Evolutionary conservation across 495 filamentous ascomycete species (phyloP), one percentile per base, ranked within the genome.

Genomic region (Penicillium simplicissimum): DNA sequence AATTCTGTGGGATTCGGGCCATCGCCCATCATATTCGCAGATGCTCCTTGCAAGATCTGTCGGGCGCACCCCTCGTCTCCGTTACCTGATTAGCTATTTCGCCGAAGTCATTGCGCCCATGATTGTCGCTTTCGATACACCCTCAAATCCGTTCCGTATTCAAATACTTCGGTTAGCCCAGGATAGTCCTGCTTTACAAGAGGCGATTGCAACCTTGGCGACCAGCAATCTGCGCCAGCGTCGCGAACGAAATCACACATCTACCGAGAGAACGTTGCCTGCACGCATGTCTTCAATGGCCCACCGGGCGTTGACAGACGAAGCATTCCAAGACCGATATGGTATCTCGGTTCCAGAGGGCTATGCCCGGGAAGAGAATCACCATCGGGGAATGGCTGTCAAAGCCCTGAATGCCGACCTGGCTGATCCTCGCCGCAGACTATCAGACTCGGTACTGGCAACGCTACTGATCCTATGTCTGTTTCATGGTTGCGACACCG

Each of bases 401-500:
- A 87, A 88, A 48, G 82, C 90, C 14, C 81, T 97, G 52, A 96
- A 98, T 68, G 79, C 85, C 58, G 88, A 96, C 73, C 81, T 98
- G 38, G 87, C 89, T 40, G 87, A 96, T 72, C 82, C 88, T 7
- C 77, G 80, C 9, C 84, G 85, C 66, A 87, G 92, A 2, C 84
- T 86, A 52, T 89, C 95, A 62, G 95, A 97, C 70, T 94, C 92
- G 2, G 92, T 94, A 2, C 76, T 97, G 31, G 94, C 92, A 13
- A 97, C 93, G 4, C 80, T 98, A 19, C 78, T 98, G 47, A 85
- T 97, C 34, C 82, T 97, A 0, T 96, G 93, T 68, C 87, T 96
- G 40, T 97, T 96, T 71, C 90, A 96, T 65, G 90, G 95, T 74
- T 96, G 92, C 64, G 93, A 97, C 73, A 93, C 89, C 0, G 94